phyloP scores from a whole-genome alignment of 2,329 filamentous ascomycete genomes.

The Emmonsiellopsis sp. region DNA sequence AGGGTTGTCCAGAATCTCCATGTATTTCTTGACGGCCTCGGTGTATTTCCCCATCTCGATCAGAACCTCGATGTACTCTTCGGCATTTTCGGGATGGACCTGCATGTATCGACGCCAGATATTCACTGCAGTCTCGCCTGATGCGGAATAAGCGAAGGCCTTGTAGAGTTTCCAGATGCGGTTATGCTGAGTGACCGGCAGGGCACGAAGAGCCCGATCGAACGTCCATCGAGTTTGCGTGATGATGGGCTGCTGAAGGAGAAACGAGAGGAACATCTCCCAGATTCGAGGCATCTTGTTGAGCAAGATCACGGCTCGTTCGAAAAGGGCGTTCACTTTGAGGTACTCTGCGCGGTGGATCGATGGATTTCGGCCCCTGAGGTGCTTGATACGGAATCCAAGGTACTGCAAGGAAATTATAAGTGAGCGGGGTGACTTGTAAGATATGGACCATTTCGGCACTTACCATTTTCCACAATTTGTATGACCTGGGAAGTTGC shows the following conservation, averaged over 20 bases:
- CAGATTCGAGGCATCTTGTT: conserved; percentile 99
- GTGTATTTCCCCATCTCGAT: conserved; percentile 74
- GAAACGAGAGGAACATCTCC: conserved; percentile 92
- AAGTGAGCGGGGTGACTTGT: not conserved
- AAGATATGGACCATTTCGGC: not conserved
- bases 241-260: conserved; percentile 84
- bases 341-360: conserved; percentile 70
- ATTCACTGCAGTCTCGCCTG: conserved; percentile 80
- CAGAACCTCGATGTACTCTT: conserved; percentile 89
- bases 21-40: conserved; percentile 84
- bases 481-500: conserved; percentile 88
- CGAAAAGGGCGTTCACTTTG: conserved; percentile 92
- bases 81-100: conserved; percentile 86
- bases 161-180: conserved; percentile 89
- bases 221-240: conserved; percentile 80
- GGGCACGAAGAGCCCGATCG: conserved; percentile 79
- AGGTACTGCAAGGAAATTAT: conserved; percentile 55
- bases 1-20: conserved; percentile 81
- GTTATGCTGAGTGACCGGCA: conserved; percentile 91
- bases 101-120: conserved; percentile 97
- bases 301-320: conserved; percentile 80
- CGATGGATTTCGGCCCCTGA: conserved; percentile 73
- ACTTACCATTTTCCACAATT: conserved; percentile 87
- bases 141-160: conserved; percentile 82
- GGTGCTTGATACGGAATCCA: conserved; percentile 69